These are phyloP conservation scores for Colletotrichum sp. DNA, from an alignment of 2,329 filamentous ascomycete genomes.

Conservation along the genomic window DNA sequence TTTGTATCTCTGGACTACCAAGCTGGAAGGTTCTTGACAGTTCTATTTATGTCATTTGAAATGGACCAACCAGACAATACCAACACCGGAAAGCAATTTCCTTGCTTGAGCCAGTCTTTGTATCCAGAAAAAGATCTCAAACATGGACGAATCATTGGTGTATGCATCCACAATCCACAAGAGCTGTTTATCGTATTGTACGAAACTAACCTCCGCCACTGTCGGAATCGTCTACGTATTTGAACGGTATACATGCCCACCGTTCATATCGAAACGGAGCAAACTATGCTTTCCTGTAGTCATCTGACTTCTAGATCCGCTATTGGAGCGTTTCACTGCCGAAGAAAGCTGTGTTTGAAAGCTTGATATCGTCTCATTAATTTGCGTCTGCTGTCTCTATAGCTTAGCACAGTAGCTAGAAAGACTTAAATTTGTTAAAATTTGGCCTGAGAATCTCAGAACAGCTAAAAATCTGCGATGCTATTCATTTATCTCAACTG, in stretches of 20 bases:
- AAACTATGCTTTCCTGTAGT: neutral
- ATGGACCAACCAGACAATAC: too few species aligned
- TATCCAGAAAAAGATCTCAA: too few species aligned
- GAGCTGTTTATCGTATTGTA: neutral
- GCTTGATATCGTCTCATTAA: neutral
- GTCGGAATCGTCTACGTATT: neutral
- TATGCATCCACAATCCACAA: too few species aligned
- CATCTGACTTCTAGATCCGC: neutral
- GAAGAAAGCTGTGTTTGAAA: neutral
- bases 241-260: neutral
- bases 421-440: too few species aligned
- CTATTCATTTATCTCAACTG: neutral
- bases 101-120: too few species aligned
- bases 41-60: neutral
- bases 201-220: neutral
- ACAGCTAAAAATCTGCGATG: neutral
- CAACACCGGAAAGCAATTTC: too few species aligned
- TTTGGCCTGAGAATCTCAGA: too few species aligned
- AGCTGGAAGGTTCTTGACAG: neutral
- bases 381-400: neutral
- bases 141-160: too few species aligned
- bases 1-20: neutral
- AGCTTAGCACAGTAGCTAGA: neutral
- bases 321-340: fast-evolving
- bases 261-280: neutral